phyloP scores from a whole-genome alignment of 176 grass and related monocot species.

The Lolium multiflorum region DNA sequence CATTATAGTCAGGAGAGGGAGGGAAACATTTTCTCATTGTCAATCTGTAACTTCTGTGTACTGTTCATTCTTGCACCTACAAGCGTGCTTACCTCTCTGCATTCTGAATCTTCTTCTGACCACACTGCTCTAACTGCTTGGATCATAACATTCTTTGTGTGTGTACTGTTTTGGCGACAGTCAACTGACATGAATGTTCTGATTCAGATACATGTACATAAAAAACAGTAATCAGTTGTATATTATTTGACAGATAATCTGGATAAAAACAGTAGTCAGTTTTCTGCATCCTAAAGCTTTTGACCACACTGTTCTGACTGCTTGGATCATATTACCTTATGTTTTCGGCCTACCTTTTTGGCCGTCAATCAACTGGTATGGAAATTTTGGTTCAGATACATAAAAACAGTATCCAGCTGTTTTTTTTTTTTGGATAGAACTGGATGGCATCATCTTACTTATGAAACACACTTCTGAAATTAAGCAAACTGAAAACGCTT shows the following conservation, averaged over 20 bases:
- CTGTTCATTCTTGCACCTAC: constrained; percentile 14
- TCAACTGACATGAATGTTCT: no score
- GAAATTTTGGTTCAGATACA: background rate
- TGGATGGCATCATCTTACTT: no score
- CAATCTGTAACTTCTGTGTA: background rate
- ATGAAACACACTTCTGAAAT: background rate
- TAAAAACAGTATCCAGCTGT: background rate
- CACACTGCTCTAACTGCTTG: background rate
- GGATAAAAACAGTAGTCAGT: no score
- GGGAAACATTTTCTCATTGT: constrained; percentile 14
- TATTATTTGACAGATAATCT: no score
- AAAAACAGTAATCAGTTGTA: no score
- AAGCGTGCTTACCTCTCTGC: background rate
- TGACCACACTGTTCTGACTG: background rate
- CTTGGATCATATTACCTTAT: background rate
- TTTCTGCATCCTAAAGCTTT: background rate
- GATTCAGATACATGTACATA: no score
- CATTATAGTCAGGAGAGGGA: background rate
- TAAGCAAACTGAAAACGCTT: background rate
- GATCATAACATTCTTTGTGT: no score
- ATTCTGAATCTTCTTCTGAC: background rate
- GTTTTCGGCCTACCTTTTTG: background rate
- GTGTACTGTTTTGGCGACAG: no score
- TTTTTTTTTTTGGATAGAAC: no score
- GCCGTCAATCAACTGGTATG: background rate